Base-by-base conservation (phyloP, 169 alveolate species). In the Plasmodium vivax region DNA sequence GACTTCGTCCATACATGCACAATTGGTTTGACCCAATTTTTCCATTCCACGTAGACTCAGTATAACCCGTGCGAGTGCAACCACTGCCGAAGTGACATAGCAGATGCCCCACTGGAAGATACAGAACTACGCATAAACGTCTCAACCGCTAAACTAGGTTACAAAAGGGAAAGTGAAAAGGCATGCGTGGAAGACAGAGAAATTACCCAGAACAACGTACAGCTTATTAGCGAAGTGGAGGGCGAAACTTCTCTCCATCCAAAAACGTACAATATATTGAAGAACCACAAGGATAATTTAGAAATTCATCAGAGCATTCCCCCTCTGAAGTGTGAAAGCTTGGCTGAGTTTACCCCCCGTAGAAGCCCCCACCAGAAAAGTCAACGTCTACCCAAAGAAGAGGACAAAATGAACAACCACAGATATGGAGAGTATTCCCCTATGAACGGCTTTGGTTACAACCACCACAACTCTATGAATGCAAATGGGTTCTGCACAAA, bases 371-470 rank as follows among this genome's bases (percentile, higher is more conserved):
- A 27, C 36, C 14, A 10, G 19, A 75, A 51, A 80, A 80, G 34
- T 41, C 43, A 41, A 36, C 2, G 23, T 23, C 71, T 73, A 14
- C 80, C 45, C 30, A 30, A 82, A 27, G 45, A 73, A 73, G 54
- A 73, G 12, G 58, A 32, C 27, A 80, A 71, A 58, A 90, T 90
- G 94, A 38, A 79, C 47, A 72, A 79, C 10, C 83, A 74, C 16
- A 58, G 90, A 90, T 90, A 80, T 45, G 83, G 83, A 58, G 79
- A 90, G 6, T 90, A 90, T 41, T 80, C 90, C 1, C 94, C 94
- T 7, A 90, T 71, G 94, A 80, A 90, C 56, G 91, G 74, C 10
- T 79, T 43, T 90, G 90, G 94, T 41, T 90, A 90, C 72, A 79
- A 58, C 73, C 88, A 90, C 51, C 41, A 80, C 47, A 81, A 80